Percentiles rank a stretch among this genome's conserved stretches.
Conservation (phyloP, 2,329 filamentous ascomycete species). For the Phialocephala sp. region DNA sequence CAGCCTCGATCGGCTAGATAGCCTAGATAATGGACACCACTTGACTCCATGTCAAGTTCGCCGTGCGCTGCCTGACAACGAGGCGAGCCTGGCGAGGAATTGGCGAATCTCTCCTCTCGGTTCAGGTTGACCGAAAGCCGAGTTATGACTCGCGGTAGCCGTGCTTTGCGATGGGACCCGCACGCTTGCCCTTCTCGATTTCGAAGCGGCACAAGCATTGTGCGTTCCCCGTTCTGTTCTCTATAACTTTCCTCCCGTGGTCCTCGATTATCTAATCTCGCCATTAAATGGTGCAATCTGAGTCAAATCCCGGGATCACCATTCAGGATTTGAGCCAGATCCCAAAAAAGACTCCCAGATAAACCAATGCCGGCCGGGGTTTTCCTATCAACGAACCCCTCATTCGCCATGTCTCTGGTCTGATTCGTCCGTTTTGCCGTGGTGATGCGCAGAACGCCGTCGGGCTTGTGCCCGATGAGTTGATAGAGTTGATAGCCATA, state of each 20-base stretch:
- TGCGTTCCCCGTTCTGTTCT: not conserved
- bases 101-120: no score
- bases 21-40: slow-evolving; percentile 4
- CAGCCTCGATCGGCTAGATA: slow-evolving; percentile 7
- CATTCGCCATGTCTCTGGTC: not conserved
- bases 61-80: not conserved
- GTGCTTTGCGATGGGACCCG: not conserved
- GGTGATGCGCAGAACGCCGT: slow-evolving; percentile 8
- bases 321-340: not conserved
- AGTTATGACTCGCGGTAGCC: not conserved
- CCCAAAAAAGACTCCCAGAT: not conserved
- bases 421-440: slow-evolving; percentile 6
- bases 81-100: not conserved
- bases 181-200: not conserved
- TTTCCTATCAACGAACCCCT: slow-evolving; percentile 12
- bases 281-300: slow-evolving; percentile 5
- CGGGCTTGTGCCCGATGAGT: slow-evolving; percentile 9
- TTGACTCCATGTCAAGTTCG: slow-evolving; percentile 1
- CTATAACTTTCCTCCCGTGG: not conserved
- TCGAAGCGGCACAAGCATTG: no score
- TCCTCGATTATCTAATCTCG: not conserved
- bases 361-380: slow-evolving; percentile 1
- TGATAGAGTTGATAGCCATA: not conserved
- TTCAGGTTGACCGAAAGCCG: not conserved
- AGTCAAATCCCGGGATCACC: not conserved